A percentile compares a stretch with the other conserved stretches of the same genome.
Evolutionary conservation across 768 basidiomycete species (phyloP).

Genomic region (Leccinum obscurum): DNA sequence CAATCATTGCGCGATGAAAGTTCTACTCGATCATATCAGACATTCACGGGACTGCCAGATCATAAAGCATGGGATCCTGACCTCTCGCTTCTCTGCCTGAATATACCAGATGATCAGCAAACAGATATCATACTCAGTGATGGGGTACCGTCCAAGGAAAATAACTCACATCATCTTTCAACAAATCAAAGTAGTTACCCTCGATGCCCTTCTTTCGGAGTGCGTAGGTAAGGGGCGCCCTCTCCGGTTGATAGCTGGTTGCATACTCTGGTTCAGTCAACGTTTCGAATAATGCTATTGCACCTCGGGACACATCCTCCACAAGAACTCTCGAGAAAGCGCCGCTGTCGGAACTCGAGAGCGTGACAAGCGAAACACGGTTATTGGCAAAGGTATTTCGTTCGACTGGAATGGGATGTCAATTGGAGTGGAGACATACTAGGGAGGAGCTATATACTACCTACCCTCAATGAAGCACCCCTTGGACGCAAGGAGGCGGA

Average conservation of each 20-base stretch:
- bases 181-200: conserved; percentile 23
- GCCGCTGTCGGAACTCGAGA: conserved; percentile 11
- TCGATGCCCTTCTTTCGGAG: conserved; percentile 14
- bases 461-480: conserved; percentile 35
- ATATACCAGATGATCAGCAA: not conserved
- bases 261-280: conserved; percentile 28
- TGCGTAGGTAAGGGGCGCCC: conserved; percentile 24
- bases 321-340: conserved; percentile 10
- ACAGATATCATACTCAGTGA: not conserved
- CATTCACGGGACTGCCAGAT: not conserved
- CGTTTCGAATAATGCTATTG: conserved; percentile 23
- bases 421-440: not conserved
- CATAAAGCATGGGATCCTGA: not conserved
- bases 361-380: conserved; percentile 31
- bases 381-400: conserved; percentile 21
- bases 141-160: not conserved
- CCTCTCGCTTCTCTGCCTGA: conserved; percentile 19
- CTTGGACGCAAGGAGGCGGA: conserved; percentile 32
- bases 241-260: conserved; percentile 20
- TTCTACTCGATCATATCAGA: conserved; percentile 12
- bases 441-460: not conserved
- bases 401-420: conserved; percentile 15
- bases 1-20: conserved; percentile 27
- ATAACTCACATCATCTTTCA: conserved; percentile 21
- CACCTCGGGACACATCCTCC: conserved; percentile 16